Evolutionary conservation across 148 eudicot genomes (phyloP).

Genomic region (Pouteria glomerata): DNA sequence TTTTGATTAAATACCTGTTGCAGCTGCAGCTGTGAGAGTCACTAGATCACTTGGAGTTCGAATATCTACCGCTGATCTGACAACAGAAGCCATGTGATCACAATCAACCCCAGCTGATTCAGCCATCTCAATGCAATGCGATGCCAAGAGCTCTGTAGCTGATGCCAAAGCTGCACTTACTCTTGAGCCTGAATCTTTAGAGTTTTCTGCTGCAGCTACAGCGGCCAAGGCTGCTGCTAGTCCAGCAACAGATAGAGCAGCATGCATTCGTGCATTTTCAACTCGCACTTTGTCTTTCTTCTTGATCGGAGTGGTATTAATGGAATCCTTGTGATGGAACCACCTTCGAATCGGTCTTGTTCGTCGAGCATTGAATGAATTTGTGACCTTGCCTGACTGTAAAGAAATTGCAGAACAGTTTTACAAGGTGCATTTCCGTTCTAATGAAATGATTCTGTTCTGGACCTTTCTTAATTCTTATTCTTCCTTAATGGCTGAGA

Average conservation of each 20-base stretch:
- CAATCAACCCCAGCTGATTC: constrained; percentile 61
- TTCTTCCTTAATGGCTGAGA: too few relatives aligned
- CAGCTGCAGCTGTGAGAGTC: constrained; percentile 80
- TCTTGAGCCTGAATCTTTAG: constrained; percentile 33
- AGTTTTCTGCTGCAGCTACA: constrained; percentile 38
- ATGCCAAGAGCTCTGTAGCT: constrained; percentile 71
- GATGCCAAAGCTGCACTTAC: constrained; percentile 65
- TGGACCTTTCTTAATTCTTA: too few relatives aligned
- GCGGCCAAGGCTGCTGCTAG: constrained; percentile 72
- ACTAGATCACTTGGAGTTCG: constrained; percentile 60
- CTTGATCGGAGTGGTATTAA: constrained; percentile 26
- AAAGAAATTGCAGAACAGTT: too few relatives aligned
- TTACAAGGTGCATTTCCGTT: background rate
- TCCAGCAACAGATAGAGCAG: constrained; percentile 60
- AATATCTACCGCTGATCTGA: constrained; percentile 65
- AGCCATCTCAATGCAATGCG: constrained; percentile 77
- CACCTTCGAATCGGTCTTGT: constrained; percentile 53
- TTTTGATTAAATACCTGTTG: constrained; percentile 72
- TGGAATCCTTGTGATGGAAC: constrained; percentile 47
- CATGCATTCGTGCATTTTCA: constrained; percentile 65
- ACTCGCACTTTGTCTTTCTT: constrained; percentile 69
- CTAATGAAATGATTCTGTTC: too few relatives aligned
- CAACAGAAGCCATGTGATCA: constrained; percentile 51
- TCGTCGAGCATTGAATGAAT: constrained; percentile 20
- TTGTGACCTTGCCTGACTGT: constrained; percentile 34